Base-by-base conservation (phyloP, 495 filamentous ascomycete species). In the Tuber borchii region DNA sequence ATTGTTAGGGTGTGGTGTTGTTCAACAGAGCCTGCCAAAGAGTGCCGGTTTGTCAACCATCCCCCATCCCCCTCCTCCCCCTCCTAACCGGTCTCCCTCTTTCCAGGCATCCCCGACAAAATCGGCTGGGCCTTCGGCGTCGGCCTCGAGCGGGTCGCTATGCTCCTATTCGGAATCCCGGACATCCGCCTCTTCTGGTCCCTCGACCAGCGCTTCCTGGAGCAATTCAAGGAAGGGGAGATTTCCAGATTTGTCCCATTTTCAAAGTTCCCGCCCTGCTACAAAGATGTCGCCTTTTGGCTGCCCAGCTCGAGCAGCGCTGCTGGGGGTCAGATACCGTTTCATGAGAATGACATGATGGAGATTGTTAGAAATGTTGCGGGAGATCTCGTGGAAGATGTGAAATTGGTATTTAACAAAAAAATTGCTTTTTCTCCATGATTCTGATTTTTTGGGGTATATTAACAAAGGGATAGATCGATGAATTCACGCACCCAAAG, bases 121-220 rank as follows among this genome's bases (percentile, higher is more conserved):
- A 80, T 97, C 22, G 95, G 96, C 17, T 99, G 95, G 95, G 96
- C 95, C 12, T 99, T 97, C 82, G 95, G 95, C 39, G 86, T 97
- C 22, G 95, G 95, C 16, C 87, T 99, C 37, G 95, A 99, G 82
- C 88, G 95, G 73, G 92, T 99, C 73, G 94, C 95, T 68, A 99
- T 99, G 95, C 87, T 99, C 42, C 88, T 99, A 9, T 99, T 97
- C 85, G 90, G 91, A 69, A 96, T 99, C 71, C 93, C 95, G 0
- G 95, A 99, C 80, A 99, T 99, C 78, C 90, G 95, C n/a, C 90
- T 98, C 14, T 98, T 99, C 86, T 99, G 95, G 95, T 95, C 92
- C 16, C 84, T 86, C 71, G 95, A 99, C 80, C 77, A 86, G 78
- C 89, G 95, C 16, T 99, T 98, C 84, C 84, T 96, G 43, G 84